Evolutionary conservation across 208 protist species (phyloP).

Genomic region (Trypanosoma theileri): DNA sequence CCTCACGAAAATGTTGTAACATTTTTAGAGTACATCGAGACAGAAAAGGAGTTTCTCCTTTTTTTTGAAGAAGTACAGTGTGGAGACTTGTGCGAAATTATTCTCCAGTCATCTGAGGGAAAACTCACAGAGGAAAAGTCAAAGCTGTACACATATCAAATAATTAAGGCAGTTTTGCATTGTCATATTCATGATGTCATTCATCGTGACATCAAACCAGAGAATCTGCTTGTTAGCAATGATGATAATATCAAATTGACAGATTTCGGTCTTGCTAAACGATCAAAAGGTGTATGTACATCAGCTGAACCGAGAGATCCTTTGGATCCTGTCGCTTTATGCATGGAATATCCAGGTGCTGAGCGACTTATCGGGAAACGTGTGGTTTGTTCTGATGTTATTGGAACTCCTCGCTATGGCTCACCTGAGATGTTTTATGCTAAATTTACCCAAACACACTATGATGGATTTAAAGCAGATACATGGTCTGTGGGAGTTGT

Average conservation of each 20-base stretch:
- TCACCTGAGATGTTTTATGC: slow-evolving; percentile 92
- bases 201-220: slow-evolving; percentile 92
- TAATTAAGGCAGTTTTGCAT: slow-evolving; percentile 89
- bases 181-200: slow-evolving; percentile 91
- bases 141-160: slow-evolving; percentile 88
- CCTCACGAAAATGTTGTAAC: slow-evolving; percentile 86
- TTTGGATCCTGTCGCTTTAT: slow-evolving; percentile 62
- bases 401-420: slow-evolving; percentile 90
- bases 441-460: slow-evolving; percentile 91
- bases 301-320: slow-evolving; percentile 53
- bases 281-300: slow-evolving; percentile 73
- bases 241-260: slow-evolving; percentile 91
- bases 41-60: slow-evolving; percentile 80
- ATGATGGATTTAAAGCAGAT: slow-evolving; percentile 94
- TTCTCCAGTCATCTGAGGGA: slow-evolving; percentile 74
- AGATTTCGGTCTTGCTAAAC: slow-evolving; percentile 90
- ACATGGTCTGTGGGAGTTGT: slow-evolving; percentile 97
- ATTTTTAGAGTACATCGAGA: slow-evolving; percentile 89
- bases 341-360: slow-evolving; percentile 78
- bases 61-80: slow-evolving; percentile 88
- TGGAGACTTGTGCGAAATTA: slow-evolving; percentile 89
- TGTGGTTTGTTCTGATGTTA: slow-evolving; percentile 87
- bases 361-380: slow-evolving; percentile 81
- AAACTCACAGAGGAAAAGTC: slow-evolving; percentile 80
- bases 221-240: slow-evolving; percentile 88